Base-by-base conservation (phyloP, 352 stramenopile species). In the Aphanomyces stellatus region DNA sequence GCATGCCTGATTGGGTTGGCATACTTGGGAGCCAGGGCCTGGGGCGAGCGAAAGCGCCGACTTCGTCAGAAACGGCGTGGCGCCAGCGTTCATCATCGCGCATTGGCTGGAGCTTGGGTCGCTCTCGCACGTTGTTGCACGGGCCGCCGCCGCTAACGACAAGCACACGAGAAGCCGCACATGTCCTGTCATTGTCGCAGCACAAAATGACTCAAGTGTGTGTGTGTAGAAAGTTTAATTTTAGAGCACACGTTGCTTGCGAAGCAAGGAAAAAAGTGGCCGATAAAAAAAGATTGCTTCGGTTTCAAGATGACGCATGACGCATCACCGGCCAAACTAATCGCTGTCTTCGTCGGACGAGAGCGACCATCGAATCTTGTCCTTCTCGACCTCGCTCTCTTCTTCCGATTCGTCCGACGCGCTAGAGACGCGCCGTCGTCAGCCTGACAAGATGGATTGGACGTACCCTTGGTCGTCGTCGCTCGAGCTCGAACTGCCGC, bases 401-500 rank as follows among this genome's bases (percentile, higher is more conserved):
- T 49, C 48, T n/a, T 67, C 60, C 24, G 60, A 67, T 5, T 25
- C 41, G 33, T 51, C 57, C 10, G 34, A 53, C 17, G 34, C 22
- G 11, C 24, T 43, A 42, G 2, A 37, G 17, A 17, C 37, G 8
- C 8, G 8, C 8, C 37, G 17, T 43, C 37, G 8, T 43, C 37
- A 43, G 37, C 37, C 8, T 17, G 37, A 17, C 37, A 43, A 8
- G 37, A 8, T 8, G 8, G 37, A 43, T 8, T 43, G 8, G 37
- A 30, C 24, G 10, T 65, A 65, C 40, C 35, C 40, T 49, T 43
- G 13, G 30, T 55, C 60, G 24, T 63, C n/a, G 5, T 63, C 55
- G 49, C 60, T 67, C 28, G 60, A 67, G 60, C 60, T 67, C 22
- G 60, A 67, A 30, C 60, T 67, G 49, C 41, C 51, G 35, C 10